Evolutionary conservation across 768 basidiomycete species (phyloP), one percentile per base, ranked within the genome.

Genomic region (Boletus pseudo-olivaceus): DNA sequence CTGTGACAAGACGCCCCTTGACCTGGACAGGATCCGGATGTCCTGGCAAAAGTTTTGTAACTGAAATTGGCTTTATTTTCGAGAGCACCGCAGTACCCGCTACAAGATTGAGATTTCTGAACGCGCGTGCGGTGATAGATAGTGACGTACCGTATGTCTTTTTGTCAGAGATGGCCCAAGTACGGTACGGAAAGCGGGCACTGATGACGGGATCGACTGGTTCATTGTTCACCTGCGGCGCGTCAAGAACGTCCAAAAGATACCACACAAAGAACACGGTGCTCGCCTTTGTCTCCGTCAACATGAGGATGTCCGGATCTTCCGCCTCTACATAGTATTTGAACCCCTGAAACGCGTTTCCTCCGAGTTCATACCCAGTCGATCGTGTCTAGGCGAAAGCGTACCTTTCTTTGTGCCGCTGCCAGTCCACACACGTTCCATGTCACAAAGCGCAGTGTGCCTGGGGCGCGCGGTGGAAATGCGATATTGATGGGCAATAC

Each of bases 401-500:
- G 47, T 53, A 86, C 90, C 81, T 95, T 93, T 72, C 87, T 93
- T 60, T 84, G 79, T 53, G 85, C 82, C 1, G 90, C 80, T 33
- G 83, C 83, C 48, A 90, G 72, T 5, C 93, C 86, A 58, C 85
- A 89, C 7, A 94, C 80, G 65, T 93, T 93, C 89, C 89, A 93
- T 5, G 86, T 69, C 15, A 80, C 80, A 29, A 94, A 73, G 15
- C 84, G 76, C 35, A 82, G 56, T 7, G 81, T 76, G 7, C 78
- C 78, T 19, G 70, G 63, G 29, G 50, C 61, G 46, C 78, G 80
- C 6, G 76, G 73, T 26, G 84, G 80, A 62, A 90, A 84, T 8
- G 64, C 54, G 45, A 91, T 84, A 34, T 74, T 69, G 20, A 73
- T 76, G n/a, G 90, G 90, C 5, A 91, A 62, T 6, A 79, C 78